phyloP scores from a whole-genome alignment of 345 rosid genomes.

The Corchorus capsularis region DNA sequence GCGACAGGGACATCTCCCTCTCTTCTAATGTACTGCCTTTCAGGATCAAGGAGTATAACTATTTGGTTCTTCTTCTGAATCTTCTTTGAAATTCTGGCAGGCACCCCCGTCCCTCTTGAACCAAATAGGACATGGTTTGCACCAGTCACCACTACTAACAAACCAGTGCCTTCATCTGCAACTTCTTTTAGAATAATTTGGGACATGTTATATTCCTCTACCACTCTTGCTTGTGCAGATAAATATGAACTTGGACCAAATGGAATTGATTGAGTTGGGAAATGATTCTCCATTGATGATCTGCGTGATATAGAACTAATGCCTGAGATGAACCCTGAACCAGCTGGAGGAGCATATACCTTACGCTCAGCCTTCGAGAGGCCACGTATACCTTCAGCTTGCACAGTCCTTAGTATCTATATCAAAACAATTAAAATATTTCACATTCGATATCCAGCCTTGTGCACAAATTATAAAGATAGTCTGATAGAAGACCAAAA shows the following conservation, averaged over 20 bases:
- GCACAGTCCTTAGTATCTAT: constrained; percentile 83
- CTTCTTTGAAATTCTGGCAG: constrained; percentile 83
- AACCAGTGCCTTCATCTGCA: constrained; percentile 57
- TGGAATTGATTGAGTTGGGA: constrained; percentile 54
- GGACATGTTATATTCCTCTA: constrained; percentile 87
- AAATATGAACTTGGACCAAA: constrained; percentile 89
- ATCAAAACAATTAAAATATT: constrained; percentile 20
- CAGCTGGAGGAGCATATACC: constrained; percentile 79
- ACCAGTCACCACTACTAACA: constrained; percentile 82
- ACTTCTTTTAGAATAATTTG: constrained; percentile 63
- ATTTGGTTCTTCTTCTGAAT: constrained; percentile 82
- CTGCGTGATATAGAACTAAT: constrained; percentile 68
- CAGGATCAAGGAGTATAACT: constrained; percentile 84
- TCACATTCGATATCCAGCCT: neutral
- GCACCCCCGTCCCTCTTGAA: constrained; percentile 82
- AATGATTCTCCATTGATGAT: constrained; percentile 51
- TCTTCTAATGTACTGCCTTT: constrained; percentile 76
- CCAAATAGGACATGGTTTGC: constrained; percentile 81
- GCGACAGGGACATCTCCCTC: constrained; percentile 91
- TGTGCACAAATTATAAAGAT: constrained; percentile 6
- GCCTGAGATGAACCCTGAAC: constrained; percentile 90
- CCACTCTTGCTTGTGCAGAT: constrained; percentile 84
- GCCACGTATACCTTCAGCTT: constrained; percentile 88
- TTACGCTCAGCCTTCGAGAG: constrained; percentile 76
- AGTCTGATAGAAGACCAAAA: neutral